Evolutionary conservation across 495 filamentous ascomycete genomes (phyloP).

Genomic region (Aspergillus avenaceus): DNA sequence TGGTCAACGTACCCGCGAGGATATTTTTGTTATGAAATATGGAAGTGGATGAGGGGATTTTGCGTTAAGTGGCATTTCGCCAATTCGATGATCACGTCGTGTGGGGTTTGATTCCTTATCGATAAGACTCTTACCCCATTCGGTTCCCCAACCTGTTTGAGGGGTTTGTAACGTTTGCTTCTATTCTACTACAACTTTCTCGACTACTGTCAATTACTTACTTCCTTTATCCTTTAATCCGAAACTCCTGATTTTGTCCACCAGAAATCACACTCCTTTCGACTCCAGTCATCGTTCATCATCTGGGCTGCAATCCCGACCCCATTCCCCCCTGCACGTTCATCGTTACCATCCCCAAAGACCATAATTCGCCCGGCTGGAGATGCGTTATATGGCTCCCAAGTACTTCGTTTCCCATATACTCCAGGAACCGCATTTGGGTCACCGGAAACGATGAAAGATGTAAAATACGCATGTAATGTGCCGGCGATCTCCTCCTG

Average conservation of each 20-base stretch:
- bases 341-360: conserved; percentile 62
- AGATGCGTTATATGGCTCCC: conserved; percentile 19
- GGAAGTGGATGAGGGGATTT: not conserved
- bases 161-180: no score
- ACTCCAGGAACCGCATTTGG: conserved; percentile 36
- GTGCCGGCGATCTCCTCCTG: conserved; percentile 46
- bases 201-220: no score
- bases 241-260: conserved; percentile 38
- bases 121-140: not conserved
- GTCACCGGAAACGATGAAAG: conserved; percentile 52
- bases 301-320: conserved; percentile 41
- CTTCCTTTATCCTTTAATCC: conserved; percentile 6
- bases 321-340: conserved; percentile 39
- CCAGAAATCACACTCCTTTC: conserved; percentile 56
- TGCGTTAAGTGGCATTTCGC: not conserved
- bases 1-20: no score
- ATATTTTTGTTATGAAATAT: no score
- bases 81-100: not conserved
- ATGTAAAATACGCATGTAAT: conserved; percentile 53
- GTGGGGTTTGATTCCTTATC: not conserved
- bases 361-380: conserved; percentile 32
- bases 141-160: no score
- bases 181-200: no score
- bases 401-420: conserved; percentile 27
- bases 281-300: conserved; percentile 39